Evolutionary conservation across 305 asterid species (phyloP), one percentile per base, ranked within the genome.

Genomic region (Fraxinus platypoda): DNA sequence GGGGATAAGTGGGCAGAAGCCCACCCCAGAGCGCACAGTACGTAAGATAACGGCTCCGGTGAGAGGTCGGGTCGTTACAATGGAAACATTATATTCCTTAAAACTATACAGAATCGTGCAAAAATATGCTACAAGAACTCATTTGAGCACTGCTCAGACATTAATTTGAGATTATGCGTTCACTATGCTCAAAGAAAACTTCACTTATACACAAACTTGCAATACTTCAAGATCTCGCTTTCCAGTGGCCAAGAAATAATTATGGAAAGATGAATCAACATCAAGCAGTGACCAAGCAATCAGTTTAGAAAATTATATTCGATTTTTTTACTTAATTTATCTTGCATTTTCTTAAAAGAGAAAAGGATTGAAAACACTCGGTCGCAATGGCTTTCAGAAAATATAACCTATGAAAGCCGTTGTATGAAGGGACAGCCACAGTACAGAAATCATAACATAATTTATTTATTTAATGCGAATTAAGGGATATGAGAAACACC

Each of bases 321-420:
- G 8, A 71, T 71, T 28, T 28, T 68, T 71, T 43, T 12, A 31
- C 75, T 35, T 52, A 77, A 52, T 49, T 52, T 75, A 12, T 74
- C 30, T 64, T 62, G 52, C 64, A 62, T 34, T 82, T 1, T 26
- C 31, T 78, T 59, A 71, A 76, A 77, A 38, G 76, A 8, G 41
- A 74, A 75, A 59, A 81, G 77, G 78, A 78, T n/a, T 78, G 78
- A 71, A 33, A 77, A 80, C 26, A 72, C 62, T 37, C 35, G 68
- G 64, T 57, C 77, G 34, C 8, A 73, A 74, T 17, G n/a, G 78
- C 70, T 37, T 35, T 52, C 66, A 25, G 8, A 38, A 82, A 64
- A 72, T 54, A 57, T 75, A 80, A 73, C 26, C 37, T 38, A 57
- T 74, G 77, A 41, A 31, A 30, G 7, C 78, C 38, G 37, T 57